Conservation (phyloP, 2,329 filamentous ascomycete genomes). For the Lizonia empirigonia region DNA sequence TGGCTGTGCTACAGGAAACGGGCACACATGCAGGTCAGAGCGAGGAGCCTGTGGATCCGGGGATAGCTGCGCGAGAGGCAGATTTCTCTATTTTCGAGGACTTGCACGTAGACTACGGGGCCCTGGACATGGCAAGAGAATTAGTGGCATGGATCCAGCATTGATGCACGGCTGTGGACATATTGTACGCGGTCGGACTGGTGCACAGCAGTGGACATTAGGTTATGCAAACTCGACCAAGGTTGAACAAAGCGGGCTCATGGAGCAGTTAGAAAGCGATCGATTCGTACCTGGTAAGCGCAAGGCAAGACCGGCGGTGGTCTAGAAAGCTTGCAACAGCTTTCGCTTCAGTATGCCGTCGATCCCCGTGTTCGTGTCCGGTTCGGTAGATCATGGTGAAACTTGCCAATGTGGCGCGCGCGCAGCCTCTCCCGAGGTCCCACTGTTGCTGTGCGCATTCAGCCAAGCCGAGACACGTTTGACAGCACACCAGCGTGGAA, state of each 20-base stretch:
- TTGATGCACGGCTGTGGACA: no score
- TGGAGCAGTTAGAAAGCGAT: no score
- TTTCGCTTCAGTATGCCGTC: no score
- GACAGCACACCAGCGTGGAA: neutral
- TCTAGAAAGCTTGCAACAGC: no score
- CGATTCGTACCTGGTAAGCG: no score
- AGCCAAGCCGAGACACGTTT: neutral
- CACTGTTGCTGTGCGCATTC: neutral
- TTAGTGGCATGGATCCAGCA: slow-evolving; percentile 11
- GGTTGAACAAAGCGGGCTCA: no score
- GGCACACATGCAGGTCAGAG: no score
- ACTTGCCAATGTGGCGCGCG: neutral
- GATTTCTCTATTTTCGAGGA: slow-evolving; percentile 20
- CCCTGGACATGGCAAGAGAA: slow-evolving; percentile 17
- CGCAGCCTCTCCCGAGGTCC: neutral
- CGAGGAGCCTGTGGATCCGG: neutral
- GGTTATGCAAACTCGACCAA: no score
- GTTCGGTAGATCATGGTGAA: neutral
- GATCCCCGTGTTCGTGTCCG: slow-evolving; percentile 8
- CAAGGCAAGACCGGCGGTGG: no score
- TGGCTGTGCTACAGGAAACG: slow-evolving; percentile 13
- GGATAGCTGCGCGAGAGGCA: neutral
- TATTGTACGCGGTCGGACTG: no score
- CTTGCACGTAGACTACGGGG: slow-evolving; percentile 10
- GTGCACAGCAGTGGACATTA: no score